Evolutionary conservation across 371 early-diverging fungal species (phyloP), one percentile per base, ranked within the genome.

Genomic region (Rhizopus delemar): DNA sequence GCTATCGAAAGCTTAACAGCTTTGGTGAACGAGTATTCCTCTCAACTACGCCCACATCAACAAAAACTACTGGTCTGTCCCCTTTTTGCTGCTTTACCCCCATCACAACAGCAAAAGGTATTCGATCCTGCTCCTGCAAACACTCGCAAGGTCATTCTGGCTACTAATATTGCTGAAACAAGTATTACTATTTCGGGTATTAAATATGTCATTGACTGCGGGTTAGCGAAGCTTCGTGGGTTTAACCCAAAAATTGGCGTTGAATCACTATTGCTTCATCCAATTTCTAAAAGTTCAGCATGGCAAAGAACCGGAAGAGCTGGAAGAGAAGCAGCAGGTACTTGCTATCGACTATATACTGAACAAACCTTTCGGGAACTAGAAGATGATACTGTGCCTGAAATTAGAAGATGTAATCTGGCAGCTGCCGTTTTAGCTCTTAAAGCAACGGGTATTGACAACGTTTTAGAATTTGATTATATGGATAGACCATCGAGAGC

Each of bases 101-200:
- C 98, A 4, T 83, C 84, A 38, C 87, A 87, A 62, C 98, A 98
- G 72, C 96, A 90, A 69, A 84, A 85, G 51, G 96, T 97, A 57
- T 97, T 96, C 70, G 90, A 92, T 41, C 84, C 88, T 52, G 91
- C 97, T 1, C 97, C 98, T 12, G 78, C 80, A 57, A 87, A 92
- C 46, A 83, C 84, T 4, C 87, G 98, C 43, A 98, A 98, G 74
- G 84, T 94, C 50, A 93, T 99, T 32, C 85, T 99, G 8, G 89
- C 98, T 2, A 93, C 99, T 41, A 99, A 99, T 71, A 93, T 99
- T 75, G 98, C 99, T 11, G 99, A 99, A 78, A 99, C 99, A 2
- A 96, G 96, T 50, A 85, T 99, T 53, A 99, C 99, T 3, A 99
- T 99, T 57, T 95, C 96, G 61, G 96, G 97, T 38, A 93, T 99